Evolutionary conservation across 768 basidiomycete species (phyloP), one percentile per base, ranked within the genome.

Genomic region (Rhodotorula babjevae): DNA sequence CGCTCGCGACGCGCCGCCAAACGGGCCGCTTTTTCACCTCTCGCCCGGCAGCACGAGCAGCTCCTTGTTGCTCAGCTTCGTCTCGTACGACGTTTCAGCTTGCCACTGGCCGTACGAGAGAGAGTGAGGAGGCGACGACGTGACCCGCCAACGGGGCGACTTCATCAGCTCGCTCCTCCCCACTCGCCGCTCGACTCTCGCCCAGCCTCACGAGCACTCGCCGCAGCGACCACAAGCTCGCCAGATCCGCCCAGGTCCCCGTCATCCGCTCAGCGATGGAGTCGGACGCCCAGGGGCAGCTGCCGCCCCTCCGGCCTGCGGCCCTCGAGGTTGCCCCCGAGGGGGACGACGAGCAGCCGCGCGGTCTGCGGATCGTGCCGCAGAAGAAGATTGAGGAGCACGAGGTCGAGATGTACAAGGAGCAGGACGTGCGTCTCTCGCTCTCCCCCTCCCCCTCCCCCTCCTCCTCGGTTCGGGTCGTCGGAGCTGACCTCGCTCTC

Each of bases 341-440:
- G 9, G 63, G 18, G 14, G 29, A 23, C 21, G 42, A 18, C 15
- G 50, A 27, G 4, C 29, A 50, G 9, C 56, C 50, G 50, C 50
- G 12, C 11, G 50, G 23, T 25, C 50, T 23, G 50, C 46, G 36
- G 36, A 36, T 66, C 23, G 64, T 9, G 19, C 56, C 61, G 18
- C 49, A 61, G 1, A 58, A 47, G 53, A 23, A 72, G 68, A 72
- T 72, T 49, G 64, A 66, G 33, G 75, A 76, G 23, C 46, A 56
- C 18, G 71, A 76, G 53, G 62, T 76, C 44, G 75, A 76, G 40
- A 63, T 56, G 66, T 76, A 69, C 68, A 76, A 67, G 59, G 75
- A 76, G 50, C 75, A 76, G 40, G 75, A 76, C 65, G 75, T 76
- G 33, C 21, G 74, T 36, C 52, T 12, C 25, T 23, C 36, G 23